Base-by-base conservation (phyloP, 2,329 filamentous ascomycete genomes). In the Nemania abortiva region DNA sequence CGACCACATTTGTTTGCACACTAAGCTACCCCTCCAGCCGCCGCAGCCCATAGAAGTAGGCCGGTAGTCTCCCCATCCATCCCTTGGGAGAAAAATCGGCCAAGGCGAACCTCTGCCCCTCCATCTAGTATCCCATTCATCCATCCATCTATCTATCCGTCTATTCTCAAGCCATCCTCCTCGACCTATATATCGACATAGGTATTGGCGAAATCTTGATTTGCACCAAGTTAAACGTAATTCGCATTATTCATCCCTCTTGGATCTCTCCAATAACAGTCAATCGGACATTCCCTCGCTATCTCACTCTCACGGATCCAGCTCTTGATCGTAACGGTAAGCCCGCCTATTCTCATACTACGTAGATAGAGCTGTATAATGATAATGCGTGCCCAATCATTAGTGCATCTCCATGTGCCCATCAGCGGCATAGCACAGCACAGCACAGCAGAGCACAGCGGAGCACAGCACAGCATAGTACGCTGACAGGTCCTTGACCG, bases 11-110 rank as follows among this genome's bases (percentile, higher is more conserved):
- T n/a, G n/a, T 53, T 54, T 50, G 27, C 39, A 20, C 58, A 22
- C 50, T n/a, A 53, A 65, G 55, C 61, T 69, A 63, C 69, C 69
- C 52, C 22, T 66, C 66, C 63, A 57, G 66, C 59, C 62, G 57
- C 42, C 42, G 3, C 18, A 6, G 13, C n/a, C n/a, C n/a, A 13
- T 65, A 68, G 65, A 34, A 55, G 29, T 37, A 52, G 20, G 9
- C 47, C 61, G 65, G 22, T 55, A 39, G 37, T 39, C 31, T 54
- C 49, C 37, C 59, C 39, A 58, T 34, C 31, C 31, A 39, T 56
- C 42, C 42, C 42, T n/a, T 13, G 37, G 9, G 13, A 42, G 34
- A 6, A 6, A 37, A 69, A 64, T 58, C 58, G 70, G 70, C 63
- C 68, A 70, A 66, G 68, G 63, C 66, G 66, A 55, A 37, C 34